Base-by-base conservation (phyloP, 2,329 filamentous ascomycete species). In the Geosmithia morbida region DNA sequence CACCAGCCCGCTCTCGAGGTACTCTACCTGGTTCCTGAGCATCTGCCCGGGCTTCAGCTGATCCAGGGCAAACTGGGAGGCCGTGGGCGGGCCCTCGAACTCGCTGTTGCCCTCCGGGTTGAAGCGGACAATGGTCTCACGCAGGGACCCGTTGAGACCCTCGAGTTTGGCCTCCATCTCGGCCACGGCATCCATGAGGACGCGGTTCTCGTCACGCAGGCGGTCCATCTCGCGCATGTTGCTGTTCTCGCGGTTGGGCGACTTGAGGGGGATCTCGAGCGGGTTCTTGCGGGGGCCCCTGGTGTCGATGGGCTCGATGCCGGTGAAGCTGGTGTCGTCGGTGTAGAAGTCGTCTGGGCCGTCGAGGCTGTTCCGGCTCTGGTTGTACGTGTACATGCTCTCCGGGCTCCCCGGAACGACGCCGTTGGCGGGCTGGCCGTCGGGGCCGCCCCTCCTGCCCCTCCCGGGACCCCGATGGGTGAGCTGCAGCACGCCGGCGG, bases 401-500 rank as follows among this genome's bases (percentile, higher is more conserved):
- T 87, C 84, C 7, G 84, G 83, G 55, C 83, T 88, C 48, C 83
- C 80, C 6, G 83, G 84, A 51, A 86, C 78, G 51, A 86, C 78
- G 18, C 75, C 77, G 48, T 75, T 75, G 41, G 69, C 59, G 7
- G 66, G 57, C 43, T 66, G 64, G 1, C 61, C 60, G 33, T 61
- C 63, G 2, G 66, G 63, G 46, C 70, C 65, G 7, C 68, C 61
- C 47, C 67, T 68, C 53, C 75, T 77, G 57, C 77, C 83, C n/a
- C n/a, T n/a, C n/a, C n/a, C n/a, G n/a, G 83, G 71, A 1, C 77
- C 79, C 55, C 83, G 84, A 64, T 97, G 89, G 8, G 89, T 94
- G 62, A 94, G 76, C 59, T 95, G 88, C 47, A 98, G 68, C 40
- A 98, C 86, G 43, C 87, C 90, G 14, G 92, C 89, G 0, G 90